Conservation (phyloP, 2,329 filamentous ascomycete species). For the Exophiala viscosa region DNA sequence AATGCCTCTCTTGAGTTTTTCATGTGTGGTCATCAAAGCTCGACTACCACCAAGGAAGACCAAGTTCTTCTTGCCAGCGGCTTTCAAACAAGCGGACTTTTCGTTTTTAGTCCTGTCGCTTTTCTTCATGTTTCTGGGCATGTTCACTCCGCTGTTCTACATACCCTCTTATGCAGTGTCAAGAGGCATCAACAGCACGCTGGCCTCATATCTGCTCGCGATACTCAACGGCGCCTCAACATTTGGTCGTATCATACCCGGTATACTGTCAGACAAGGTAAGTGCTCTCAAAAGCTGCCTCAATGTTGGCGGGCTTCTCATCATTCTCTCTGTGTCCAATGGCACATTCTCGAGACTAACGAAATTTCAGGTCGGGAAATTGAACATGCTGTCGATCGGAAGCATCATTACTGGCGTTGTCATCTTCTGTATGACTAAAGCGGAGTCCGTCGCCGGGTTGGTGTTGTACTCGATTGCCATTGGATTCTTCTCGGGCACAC, state of each 20-base stretch:
- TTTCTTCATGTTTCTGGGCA: constrained; percentile 22
- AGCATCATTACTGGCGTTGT: constrained; percentile 40
- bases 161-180: constrained; percentile 21
- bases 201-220: constrained; percentile 52
- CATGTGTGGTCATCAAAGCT: constrained; percentile 51
- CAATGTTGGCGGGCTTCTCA: no score
- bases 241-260: constrained; percentile 33
- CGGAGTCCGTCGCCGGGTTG: constrained; percentile 49
- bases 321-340: no score
- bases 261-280: constrained; percentile 32
- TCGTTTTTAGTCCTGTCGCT: constrained; percentile 10
- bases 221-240: constrained; percentile 49
- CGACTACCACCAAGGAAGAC: constrained; percentile 41
- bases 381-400: constrained; percentile 34
- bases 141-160: constrained; percentile 34
- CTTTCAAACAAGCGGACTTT: constrained; percentile 19
- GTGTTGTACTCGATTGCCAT: constrained; percentile 60
- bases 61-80: constrained; percentile 28
- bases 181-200: constrained; percentile 46
- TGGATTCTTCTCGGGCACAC: constrained; percentile 65
- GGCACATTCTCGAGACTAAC: no score
- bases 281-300: no score
- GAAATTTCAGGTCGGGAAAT: constrained; percentile 20
- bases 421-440: constrained; percentile 53
- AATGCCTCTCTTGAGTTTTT: constrained; percentile 52